Conservation (phyloP, 2,329 filamentous ascomycete genomes). For the Fusarium sarcochroum region DNA sequence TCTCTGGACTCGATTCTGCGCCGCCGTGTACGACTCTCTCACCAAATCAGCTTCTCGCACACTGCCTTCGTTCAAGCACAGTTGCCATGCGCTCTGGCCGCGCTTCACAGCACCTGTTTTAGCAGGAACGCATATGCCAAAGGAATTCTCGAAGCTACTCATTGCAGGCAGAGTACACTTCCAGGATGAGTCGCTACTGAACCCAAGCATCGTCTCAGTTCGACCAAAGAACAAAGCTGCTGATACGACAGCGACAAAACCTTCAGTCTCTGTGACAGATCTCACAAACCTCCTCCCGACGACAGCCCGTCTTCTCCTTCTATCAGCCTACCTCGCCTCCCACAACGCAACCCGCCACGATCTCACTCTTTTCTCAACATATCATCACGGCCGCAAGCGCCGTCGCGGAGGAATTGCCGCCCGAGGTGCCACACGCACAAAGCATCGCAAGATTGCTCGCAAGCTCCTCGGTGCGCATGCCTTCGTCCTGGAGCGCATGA, state of each 20-base stretch:
- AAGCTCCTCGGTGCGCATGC: slow-evolving; percentile 83
- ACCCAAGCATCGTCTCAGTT: slow-evolving; percentile 71
- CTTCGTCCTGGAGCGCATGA: slow-evolving; percentile 82
- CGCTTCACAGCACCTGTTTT: slow-evolving; percentile 85
- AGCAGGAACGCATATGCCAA: slow-evolving; percentile 78
- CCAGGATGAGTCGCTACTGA: slow-evolving; percentile 78
- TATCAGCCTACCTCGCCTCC: slow-evolving; percentile 84
- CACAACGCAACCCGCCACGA: slow-evolving; percentile 85
- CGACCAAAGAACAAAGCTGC: slow-evolving; percentile 26
- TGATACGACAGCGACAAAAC: slow-evolving; percentile 16
- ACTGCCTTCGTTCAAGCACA: slow-evolving; percentile 77
- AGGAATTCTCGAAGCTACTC: slow-evolving; percentile 88
- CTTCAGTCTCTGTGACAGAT: slow-evolving; percentile 54
- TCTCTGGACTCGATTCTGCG: slow-evolving; percentile 85
- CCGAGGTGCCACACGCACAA: slow-evolving; percentile 56
- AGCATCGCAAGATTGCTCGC: slow-evolving; percentile 80
- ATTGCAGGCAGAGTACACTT: slow-evolving; percentile 78
- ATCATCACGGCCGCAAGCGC: slow-evolving; percentile 67
- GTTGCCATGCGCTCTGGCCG: slow-evolving; percentile 84
- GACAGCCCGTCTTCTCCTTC: slow-evolving; percentile 79
- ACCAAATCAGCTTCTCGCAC: slow-evolving; percentile 85
- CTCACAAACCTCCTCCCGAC: slow-evolving; percentile 75
- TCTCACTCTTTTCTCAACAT: slow-evolving; percentile 80
- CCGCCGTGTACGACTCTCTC: slow-evolving; percentile 89
- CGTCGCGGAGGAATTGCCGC: slow-evolving; percentile 62